These are phyloP conservation scores for Dictyostelium discoideum DNA, from an alignment of 78 protist species.

Conservation along the genomic window DNA sequence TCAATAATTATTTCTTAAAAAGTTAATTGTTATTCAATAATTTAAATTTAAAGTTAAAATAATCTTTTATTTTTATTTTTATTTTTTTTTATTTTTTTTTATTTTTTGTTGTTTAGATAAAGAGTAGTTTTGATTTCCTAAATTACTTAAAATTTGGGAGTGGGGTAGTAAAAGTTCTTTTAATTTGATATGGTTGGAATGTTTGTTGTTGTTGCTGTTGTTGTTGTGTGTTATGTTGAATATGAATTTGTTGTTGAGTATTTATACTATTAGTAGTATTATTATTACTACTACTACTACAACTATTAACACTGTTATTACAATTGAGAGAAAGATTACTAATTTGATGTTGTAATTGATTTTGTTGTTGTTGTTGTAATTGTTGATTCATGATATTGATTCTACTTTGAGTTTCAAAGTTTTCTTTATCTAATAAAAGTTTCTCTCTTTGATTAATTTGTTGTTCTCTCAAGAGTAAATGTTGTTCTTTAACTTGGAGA, in stretches of 20 bases:
- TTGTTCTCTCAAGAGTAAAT: slow-evolving; percentile 34
- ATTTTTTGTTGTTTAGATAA: background rate
- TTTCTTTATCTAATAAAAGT: slow-evolving; percentile 1
- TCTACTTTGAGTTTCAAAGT: slow-evolving; percentile 21
- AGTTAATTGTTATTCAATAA: no score
- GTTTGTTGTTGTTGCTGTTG: background rate
- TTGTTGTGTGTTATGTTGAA: background rate
- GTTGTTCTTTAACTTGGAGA: slow-evolving; percentile 40
- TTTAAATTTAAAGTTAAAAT: no score
- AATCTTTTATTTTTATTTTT: background rate
- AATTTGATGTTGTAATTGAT: background rate
- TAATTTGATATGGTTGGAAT: slow-evolving; percentile 48
- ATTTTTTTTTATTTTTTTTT: background rate
- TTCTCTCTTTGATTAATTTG: slow-evolving; percentile 28
- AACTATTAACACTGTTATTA: background rate
- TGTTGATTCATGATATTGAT: slow-evolving; percentile 46
- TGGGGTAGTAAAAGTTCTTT: slow-evolving; percentile 30
- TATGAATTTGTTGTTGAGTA: background rate
- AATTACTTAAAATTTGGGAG: slow-evolving; percentile 50
- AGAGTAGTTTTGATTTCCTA: background rate
- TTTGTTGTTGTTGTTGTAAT: background rate
- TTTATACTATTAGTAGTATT: background rate
- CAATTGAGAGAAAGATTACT: background rate
- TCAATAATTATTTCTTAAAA: no score
- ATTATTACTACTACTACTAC: background rate